phyloP scores from a whole-genome alignment of 768 basidiomycete species.

The Kwoniella pini region DNA sequence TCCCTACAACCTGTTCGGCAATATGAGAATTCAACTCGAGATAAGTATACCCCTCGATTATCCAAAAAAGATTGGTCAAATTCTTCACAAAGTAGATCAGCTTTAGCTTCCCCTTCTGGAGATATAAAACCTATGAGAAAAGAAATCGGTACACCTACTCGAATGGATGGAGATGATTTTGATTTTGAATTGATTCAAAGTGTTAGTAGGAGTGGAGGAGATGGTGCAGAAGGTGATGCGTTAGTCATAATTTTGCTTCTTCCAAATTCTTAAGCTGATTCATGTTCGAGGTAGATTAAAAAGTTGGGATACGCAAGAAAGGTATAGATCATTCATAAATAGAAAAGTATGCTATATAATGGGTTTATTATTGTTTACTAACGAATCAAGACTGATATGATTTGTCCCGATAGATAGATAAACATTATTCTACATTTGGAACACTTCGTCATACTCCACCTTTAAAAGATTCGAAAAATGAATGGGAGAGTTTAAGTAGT shows the following conservation, averaged over 20 bases:
- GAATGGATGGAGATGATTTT: slow-evolving; percentile 1
- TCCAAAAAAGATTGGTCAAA: slow-evolving; percentile 16
- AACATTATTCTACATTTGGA: slow-evolving; percentile 35
- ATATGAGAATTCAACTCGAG: not conserved
- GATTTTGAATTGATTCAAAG: slow-evolving; percentile 51
- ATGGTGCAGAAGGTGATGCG: slow-evolving; percentile 53
- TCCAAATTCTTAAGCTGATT: no score
- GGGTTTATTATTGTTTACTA: not conserved
- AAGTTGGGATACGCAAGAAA: slow-evolving; percentile 41
- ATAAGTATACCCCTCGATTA: not conserved
- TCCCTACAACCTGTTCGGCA: not conserved
- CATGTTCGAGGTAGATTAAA: slow-evolving; percentile 36
- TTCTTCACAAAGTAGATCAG: not conserved
- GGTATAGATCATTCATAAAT: slow-evolving; percentile 47
- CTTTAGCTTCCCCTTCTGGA: slow-evolving; percentile 28
- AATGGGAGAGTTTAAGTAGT: slow-evolving; percentile 46
- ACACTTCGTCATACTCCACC: slow-evolving; percentile 27
- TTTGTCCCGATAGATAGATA: slow-evolving; percentile 32
- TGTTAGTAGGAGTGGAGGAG: slow-evolving; percentile 51
- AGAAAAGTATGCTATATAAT: no score
- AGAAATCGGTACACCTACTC: not conserved
- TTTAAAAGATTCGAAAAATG: slow-evolving; percentile 24
- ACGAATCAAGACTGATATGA: not conserved
- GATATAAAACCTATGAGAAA: slow-evolving; percentile 33
- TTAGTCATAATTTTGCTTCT: slow-evolving; percentile 22